These are phyloP conservation scores for Suillus paluster DNA, from an alignment of 768 basidiomycete species.

Conservation along the genomic window DNA sequence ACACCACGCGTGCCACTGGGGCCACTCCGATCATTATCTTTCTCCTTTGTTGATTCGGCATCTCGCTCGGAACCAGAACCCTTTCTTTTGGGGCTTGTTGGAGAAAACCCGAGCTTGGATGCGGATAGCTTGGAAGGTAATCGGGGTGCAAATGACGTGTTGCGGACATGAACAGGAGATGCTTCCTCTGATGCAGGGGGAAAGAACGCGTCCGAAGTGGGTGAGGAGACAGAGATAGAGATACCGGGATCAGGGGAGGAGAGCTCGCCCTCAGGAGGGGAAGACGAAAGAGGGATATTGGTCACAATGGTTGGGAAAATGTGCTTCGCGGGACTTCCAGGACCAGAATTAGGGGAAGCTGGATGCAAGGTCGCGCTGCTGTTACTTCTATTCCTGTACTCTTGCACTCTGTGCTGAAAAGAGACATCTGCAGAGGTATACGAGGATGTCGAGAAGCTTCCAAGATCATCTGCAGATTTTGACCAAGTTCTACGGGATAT, in stretches of 20 bases:
- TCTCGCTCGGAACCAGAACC: constrained; percentile 47
- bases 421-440: constrained; percentile 46
- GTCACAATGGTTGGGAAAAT: constrained; percentile 45
- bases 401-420: constrained; percentile 63
- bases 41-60: constrained; percentile 29
- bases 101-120: constrained; percentile 49
- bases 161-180: constrained; percentile 61
- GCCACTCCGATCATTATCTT: constrained; percentile 35
- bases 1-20: constrained; percentile 25
- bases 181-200: constrained; percentile 33
- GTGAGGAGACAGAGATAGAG: constrained; percentile 54
- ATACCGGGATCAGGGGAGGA: constrained; percentile 37
- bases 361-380: constrained; percentile 57
- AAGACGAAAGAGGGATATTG: constrained; percentile 27
- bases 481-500: constrained; percentile 81
- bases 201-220: constrained; percentile 41
- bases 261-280: constrained; percentile 23
- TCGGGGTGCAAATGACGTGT: constrained; percentile 73
- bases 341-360: constrained; percentile 31
- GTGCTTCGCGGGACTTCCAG: constrained; percentile 39
- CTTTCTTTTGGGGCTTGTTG: constrained; percentile 62
- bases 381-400: constrained; percentile 66
- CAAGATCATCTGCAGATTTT: constrained; percentile 78
- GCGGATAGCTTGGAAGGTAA: constrained; percentile 69
- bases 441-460: constrained; percentile 49